Base-by-base conservation (phyloP, 2,329 filamentous ascomycete genomes). In the Sporothrix variecibatus region DNA sequence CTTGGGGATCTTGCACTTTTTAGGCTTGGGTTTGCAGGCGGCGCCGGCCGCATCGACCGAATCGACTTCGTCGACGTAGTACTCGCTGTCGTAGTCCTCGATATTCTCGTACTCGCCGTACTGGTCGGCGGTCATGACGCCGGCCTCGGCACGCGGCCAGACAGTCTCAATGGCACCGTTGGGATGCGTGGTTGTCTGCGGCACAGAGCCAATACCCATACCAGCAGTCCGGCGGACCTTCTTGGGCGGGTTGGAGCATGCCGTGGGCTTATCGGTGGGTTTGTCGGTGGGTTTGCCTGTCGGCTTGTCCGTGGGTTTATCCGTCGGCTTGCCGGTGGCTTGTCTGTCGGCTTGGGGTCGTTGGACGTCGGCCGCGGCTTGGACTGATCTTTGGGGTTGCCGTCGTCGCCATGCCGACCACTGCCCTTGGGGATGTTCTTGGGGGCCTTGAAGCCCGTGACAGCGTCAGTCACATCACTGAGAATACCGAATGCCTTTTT, bases 401-500 rank as follows among this genome's bases (percentile, higher is more conserved):
- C 75, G 12, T 67, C 64, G 64, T 78, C 76, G 1, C 75, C 76
- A 49, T 74, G 76, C 9, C 43, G 74, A 20, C 76, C 76, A 56
- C 76, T 77, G 11, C 76, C 76, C 56, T 75, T 77, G 26, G 53
- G 38, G 17, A 76, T 49, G 28, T 69, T 69, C 68, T 75, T 77
- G 9, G 73, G 74, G 20, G 15, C 46, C 69, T 73, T 77, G 70
- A 75, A 76, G 51, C 76, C 74, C 6, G 72, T 70, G 51, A 75
- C 74, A 15, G 71, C 72, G 40, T 75, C 74, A 12, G 74, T 56
- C 28, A 77, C 72, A 9, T 53, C 20, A 51, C 46, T 74, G 7
- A 78, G 74, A 26, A 76, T 77, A 43, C 75, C 75, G 65, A 78
- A 77, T 5, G 74, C 72, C 40, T 74, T 70, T 43, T 78, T 77